Base-by-base conservation (phyloP, 805 yeast genomes). In the Metschnikowia amazonensis region DNA sequence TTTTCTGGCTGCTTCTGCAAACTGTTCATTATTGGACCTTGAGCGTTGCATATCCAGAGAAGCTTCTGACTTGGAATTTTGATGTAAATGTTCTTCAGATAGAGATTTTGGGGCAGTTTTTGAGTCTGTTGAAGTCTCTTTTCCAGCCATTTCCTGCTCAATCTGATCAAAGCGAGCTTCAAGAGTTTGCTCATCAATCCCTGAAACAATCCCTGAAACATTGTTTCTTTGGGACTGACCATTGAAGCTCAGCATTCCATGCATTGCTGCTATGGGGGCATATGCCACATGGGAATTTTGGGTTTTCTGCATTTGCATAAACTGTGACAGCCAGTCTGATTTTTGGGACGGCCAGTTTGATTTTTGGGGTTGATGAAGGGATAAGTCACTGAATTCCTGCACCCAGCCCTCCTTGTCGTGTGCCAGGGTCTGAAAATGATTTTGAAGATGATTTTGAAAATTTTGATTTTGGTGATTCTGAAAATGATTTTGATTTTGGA, bases 1-100 rank as follows among this genome's bases (percentile, higher is more conserved):
- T 44, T 63, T 58, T 31, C 60, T 49, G 4, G 76, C 76, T 0
- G 73, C 64, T 36, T 60, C 56, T 9, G 76, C 75, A 59, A 71
- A 69, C 47, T 60, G 55, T 30, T 66, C 65, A 40, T 68, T 66
- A 10, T 67, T 71, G 1, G 40, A 27, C 8, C 59, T 60, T 34
- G 13, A 13, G 31, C 9, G 31, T 13, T 28, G 31, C 31, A 28
- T 28, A 2, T n/a, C n/a, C n/a, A n/a, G n/a, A n/a, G n/a, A n/a
- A n/a, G 29, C 29, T 13, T 29, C 17, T n/a, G 32, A 14, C 8
- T n/a, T n/a, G n/a, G n/a, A n/a, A n/a, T n/a, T n/a, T n/a, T n/a
- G n/a, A n/a, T n/a, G n/a, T n/a, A n/a, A n/a, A n/a, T n/a, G n/a
- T n/a, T n/a, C n/a, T n/a, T n/a, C n/a, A n/a, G n/a, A n/a, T n/a